Percentiles rank a stretch among this genome's conserved stretches.
phyloP scores from a whole-genome alignment of 768 basidiomycete species.

The Leucocoprinus sp. region DNA sequence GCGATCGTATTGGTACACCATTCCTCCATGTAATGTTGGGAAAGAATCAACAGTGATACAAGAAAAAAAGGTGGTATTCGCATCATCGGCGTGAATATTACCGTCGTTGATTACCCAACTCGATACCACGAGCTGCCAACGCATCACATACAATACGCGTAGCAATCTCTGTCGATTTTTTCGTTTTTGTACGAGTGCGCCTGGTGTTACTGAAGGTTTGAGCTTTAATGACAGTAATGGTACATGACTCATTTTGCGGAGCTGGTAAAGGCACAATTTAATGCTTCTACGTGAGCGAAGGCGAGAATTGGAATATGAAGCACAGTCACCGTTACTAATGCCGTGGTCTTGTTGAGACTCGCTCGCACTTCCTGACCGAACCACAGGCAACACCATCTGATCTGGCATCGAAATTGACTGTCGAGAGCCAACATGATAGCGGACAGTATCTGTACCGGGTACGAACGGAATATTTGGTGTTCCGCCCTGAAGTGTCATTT shows the following conservation, averaged over 20 bases:
- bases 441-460: slow-evolving; percentile 44
- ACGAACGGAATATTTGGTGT: slow-evolving; percentile 59
- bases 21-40: slow-evolving; percentile 6
- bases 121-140: slow-evolving; percentile 72
- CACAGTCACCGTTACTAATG: slow-evolving; percentile 49
- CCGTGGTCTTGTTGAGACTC: slow-evolving; percentile 43
- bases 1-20: slow-evolving; percentile 7
- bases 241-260: slow-evolving; percentile 60
- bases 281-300: slow-evolving; percentile 39
- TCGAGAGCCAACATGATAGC: slow-evolving; percentile 48
- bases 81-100: slow-evolving; percentile 38
- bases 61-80: not conserved
- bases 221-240: slow-evolving; percentile 85
- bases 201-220: slow-evolving; percentile 83
- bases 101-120: slow-evolving; percentile 13
- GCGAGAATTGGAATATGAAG: slow-evolving; percentile 24
- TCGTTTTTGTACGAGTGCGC: slow-evolving; percentile 66
- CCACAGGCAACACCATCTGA: slow-evolving; percentile 34
- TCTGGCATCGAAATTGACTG: slow-evolving; percentile 42
- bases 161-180: slow-evolving; percentile 60
- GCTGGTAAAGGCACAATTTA: slow-evolving; percentile 35
- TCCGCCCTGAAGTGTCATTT: slow-evolving; percentile 66
- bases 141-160: slow-evolving; percentile 75
- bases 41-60: not conserved
- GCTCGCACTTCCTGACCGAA: slow-evolving; percentile 44